Percentiles rank a stretch among this genome's conserved stretches.
These are phyloP conservation scores for Eutrema salsugineum DNA, from an alignment of 441 rosid genomes.

Conservation along the genomic window DNA sequence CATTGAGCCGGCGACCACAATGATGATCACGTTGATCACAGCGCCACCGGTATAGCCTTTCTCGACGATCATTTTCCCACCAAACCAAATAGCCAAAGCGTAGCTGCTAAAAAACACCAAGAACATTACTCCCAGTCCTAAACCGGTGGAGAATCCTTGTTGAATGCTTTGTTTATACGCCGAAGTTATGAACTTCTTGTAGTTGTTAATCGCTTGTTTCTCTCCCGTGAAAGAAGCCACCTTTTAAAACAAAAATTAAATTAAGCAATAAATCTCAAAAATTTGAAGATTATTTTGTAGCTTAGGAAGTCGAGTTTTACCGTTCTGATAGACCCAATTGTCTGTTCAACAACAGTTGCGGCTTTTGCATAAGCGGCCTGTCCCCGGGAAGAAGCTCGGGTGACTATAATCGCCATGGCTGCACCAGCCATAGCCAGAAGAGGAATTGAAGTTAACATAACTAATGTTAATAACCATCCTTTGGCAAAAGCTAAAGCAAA, in stretches of 20 bases:
- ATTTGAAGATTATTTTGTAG: neutral
- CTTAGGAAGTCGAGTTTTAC: conserved; percentile 12
- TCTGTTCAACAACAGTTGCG: conserved; percentile 47
- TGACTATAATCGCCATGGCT: conserved; percentile 26
- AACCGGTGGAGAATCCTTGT: conserved; percentile 46
- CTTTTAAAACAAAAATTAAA: conserved; percentile 17
- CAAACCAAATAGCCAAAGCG: conserved; percentile 49
- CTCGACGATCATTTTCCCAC: conserved; percentile 45
- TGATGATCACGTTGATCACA: conserved; percentile 45
- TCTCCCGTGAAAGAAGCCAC: conserved; percentile 57
- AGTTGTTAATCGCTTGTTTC: conserved; percentile 38
- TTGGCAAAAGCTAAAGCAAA: conserved; percentile 42
- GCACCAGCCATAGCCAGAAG: conserved; percentile 50
- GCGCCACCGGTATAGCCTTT: conserved; percentile 52
- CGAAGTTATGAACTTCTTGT: conserved; percentile 34
- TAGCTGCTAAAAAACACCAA: conserved; percentile 38
- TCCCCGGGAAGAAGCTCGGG: conserved; percentile 37
- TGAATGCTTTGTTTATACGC: conserved; percentile 39
- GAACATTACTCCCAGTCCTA: conserved; percentile 36
- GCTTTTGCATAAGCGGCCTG: conserved; percentile 49
- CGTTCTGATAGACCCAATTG: conserved; percentile 57
- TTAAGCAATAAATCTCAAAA: neutral
- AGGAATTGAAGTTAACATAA: conserved; percentile 54
- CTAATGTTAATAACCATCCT: conserved; percentile 59
- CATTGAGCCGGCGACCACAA: conserved; percentile 47